Evolutionary conservation across 768 basidiomycete species (phyloP).

Genomic region (Boletus rufocinnamomeus): DNA sequence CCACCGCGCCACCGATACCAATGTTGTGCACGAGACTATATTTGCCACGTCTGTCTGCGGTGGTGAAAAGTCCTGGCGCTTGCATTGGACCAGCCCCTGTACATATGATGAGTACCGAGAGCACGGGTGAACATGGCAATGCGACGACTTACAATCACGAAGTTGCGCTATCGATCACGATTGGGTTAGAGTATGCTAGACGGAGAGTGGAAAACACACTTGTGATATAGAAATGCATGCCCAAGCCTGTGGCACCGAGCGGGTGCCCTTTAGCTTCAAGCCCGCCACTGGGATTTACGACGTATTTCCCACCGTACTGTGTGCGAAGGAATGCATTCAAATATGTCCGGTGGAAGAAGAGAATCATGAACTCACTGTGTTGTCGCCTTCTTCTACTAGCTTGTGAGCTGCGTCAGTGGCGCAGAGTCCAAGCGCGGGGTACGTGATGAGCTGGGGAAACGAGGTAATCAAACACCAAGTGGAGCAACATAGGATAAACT

Average conservation of each 20-base stretch:
- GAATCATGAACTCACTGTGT: constrained; percentile 56
- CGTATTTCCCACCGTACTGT: constrained; percentile 82
- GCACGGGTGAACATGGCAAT: neutral
- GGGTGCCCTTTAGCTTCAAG: constrained; percentile 91
- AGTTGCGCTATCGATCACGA: constrained; percentile 59
- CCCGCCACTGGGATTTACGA: constrained; percentile 83
- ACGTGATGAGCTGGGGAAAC: constrained; percentile 64
- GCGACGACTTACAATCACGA: constrained; percentile 55
- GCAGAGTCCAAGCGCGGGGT: constrained; percentile 78
- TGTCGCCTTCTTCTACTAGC: constrained; percentile 73
- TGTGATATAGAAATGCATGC: constrained; percentile 86
- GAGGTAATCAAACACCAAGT: neutral
- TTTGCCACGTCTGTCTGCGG: constrained; percentile 66
- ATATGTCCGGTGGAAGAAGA: neutral
- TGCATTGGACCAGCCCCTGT: constrained; percentile 87
- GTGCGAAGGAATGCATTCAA: neutral
- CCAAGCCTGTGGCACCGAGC: constrained; percentile 78
- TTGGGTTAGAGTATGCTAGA: neutral
- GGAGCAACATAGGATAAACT: neutral
- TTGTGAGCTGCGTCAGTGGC: constrained; percentile 65
- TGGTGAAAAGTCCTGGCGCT: constrained; percentile 66
- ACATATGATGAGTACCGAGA: neutral
- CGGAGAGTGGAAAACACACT: constrained; percentile 44
- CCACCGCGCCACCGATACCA: constrained; percentile 79
- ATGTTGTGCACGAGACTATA: constrained; percentile 83